Base-by-base conservation (phyloP, 108 stramenopile species). In the Licmophora abbreviata region DNA sequence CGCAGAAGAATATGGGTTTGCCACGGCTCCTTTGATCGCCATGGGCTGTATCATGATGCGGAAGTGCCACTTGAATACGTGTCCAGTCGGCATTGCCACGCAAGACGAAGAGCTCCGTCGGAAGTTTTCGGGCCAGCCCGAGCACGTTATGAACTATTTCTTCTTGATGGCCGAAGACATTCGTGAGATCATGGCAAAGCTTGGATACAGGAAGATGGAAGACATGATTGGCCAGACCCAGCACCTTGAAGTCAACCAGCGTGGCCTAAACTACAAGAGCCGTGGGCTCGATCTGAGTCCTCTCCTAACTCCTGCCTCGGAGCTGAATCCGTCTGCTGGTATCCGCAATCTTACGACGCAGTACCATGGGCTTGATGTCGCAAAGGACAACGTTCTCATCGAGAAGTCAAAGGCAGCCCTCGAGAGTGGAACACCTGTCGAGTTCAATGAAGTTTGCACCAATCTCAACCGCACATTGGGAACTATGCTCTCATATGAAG, bases 41-140 rank as follows among this genome's bases (percentile, higher is more conserved):
- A 81, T 96, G 79, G 95, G 95, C 40, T 95, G 93, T 62, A 93
- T 95, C 49, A 97, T 97, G 93, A 94, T 94, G 93, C 72, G 93
- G 38, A 95, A 95, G 66, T 97, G 93, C 58, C 95, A 97, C 61
- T 80, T 97, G 61, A 97, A 96, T 66, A 96, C 95, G 9, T 96
- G 95, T 64, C 95, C 95, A 30, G 92, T 93, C 33, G 95, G 95
- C 38, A 93, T 94, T 63, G 95, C 95, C 20, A 94, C 95, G 17
- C 95, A 96, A 83, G 97, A 97, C 56, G 92, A 94, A 59, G 91
- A 95, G 60, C 76, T 97, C 11, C 71, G 97, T 44, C 69, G 71
- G 48, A 96, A 96, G 59, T 97, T 97, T 70, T 71, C 79, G 34
- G 97, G 97, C 28, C 85, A 95, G 71, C 95, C 97, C 17, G 94